A percentile compares a stretch with the other conserved stretches of the same genome.
Evolutionary conservation across 1,139 yeast genomes (phyloP).

Genomic region (Hyphopichia buzzinii): DNA sequence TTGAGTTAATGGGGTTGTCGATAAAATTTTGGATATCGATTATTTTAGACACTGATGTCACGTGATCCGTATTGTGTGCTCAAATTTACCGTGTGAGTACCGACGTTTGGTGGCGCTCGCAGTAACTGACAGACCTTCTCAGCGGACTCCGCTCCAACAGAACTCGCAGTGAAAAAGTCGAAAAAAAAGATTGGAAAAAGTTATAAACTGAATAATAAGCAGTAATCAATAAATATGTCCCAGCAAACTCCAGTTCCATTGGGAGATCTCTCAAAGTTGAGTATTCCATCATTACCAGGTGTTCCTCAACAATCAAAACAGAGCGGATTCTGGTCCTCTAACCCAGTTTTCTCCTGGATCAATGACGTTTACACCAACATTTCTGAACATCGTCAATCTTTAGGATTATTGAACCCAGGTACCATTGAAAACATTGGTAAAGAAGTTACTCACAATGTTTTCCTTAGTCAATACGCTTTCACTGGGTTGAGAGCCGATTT

Average conservation of each 20-base stretch:
- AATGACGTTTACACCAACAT: constrained; percentile 75
- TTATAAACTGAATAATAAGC: neutral
- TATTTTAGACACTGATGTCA: no score
- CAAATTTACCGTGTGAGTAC: neutral
- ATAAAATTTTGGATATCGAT: no score
- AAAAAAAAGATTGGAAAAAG: neutral
- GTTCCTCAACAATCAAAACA: constrained; percentile 46
- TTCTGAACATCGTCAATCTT: constrained; percentile 73
- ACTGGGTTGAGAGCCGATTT: constrained; percentile 97
- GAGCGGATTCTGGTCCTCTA: constrained; percentile 73
- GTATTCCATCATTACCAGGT: constrained; percentile 57
- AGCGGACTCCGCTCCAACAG: neutral
- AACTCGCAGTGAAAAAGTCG: neutral
- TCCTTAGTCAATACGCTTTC: constrained; percentile 85
- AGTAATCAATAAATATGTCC: neutral
- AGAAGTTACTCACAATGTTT: constrained; percentile 92
- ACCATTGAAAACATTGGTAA: constrained; percentile 90
- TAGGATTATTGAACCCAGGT: constrained; percentile 89
- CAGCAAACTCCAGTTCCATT: constrained; percentile 31
- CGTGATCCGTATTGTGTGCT: neutral
- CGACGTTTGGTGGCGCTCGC: neutral
- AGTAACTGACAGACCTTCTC: neutral
- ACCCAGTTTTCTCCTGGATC: constrained; percentile 80
- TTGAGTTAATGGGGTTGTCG: no score
- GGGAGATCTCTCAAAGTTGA: constrained; percentile 54